These are phyloP conservation scores for Curvularia eragrostidis DNA, from an alignment of 2,329 filamentous ascomycete species.

Conservation along the genomic window DNA sequence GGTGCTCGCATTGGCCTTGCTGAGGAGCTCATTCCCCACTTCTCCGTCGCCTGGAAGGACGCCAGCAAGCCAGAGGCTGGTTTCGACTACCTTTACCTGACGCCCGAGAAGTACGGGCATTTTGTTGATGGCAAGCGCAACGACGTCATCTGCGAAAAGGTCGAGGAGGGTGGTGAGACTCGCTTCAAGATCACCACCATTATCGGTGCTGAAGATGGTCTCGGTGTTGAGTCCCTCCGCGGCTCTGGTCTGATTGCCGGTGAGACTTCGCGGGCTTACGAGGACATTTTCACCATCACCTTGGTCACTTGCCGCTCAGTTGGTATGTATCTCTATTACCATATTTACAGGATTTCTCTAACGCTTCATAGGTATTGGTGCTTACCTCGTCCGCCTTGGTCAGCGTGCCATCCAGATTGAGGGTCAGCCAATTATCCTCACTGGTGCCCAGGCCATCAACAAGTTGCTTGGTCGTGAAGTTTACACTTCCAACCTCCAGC, in stretches of 20 bases:
- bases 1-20: conserved; percentile 97
- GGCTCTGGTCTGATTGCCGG: conserved; percentile 98
- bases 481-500: conserved; percentile 98
- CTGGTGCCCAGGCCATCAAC: conserved; percentile 96
- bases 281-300: conserved; percentile 98
- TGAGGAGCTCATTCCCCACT: conserved; percentile 95
- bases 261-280: conserved; percentile 95
- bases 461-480: conserved; percentile 97
- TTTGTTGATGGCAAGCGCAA: conserved; percentile 79
- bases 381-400: conserved; percentile 96
- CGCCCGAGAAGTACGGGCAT: conserved; percentile 81
- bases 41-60: conserved; percentile 97
- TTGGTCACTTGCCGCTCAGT: conserved; percentile 97
- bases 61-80: conserved; percentile 78
- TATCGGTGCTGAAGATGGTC: conserved; percentile 89
- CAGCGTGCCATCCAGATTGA: conserved; percentile 99
- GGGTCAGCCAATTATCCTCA: conserved; percentile 97
- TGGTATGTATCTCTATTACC: conserved; percentile 59
- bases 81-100: conserved; percentile 97
- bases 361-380: conserved; percentile 78
- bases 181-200: conserved; percentile 94
- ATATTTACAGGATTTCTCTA: conserved; percentile 36
- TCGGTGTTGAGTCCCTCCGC: conserved; percentile 96
- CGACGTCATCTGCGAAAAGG: conserved; percentile 85
- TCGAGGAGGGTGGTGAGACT: conserved; percentile 85